Conservation (phyloP, 164 flowering plant genomes). For the Litsea cubeba region DNA sequence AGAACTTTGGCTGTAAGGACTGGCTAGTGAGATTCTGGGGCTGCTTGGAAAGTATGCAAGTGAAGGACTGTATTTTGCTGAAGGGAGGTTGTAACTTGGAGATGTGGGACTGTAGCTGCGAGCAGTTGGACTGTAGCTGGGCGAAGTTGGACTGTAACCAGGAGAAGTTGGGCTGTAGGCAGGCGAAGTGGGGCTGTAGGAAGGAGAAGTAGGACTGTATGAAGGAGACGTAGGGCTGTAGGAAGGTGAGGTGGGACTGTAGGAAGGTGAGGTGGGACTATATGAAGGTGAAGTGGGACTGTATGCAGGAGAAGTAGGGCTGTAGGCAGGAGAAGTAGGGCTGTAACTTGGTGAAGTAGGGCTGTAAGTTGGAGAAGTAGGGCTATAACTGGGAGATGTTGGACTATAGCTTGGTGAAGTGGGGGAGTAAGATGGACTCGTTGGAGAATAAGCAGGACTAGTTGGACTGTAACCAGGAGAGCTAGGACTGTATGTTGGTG, state of each 20-base stretch:
- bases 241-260: constrained; percentile 90
- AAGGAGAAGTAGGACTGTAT: constrained; percentile 92
- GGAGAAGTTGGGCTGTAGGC: constrained; percentile 84
- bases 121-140: constrained; percentile 72
- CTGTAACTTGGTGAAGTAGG: constrained; percentile 87
- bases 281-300: constrained; percentile 92
- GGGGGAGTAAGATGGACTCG: constrained; percentile 81
- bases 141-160: constrained; percentile 78
- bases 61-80: constrained; percentile 54
- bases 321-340: constrained; percentile 84
- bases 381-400: constrained; percentile 77
- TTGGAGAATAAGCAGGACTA: constrained; percentile 84
- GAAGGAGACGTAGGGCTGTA: constrained; percentile 94
- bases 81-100: constrained; percentile 55
- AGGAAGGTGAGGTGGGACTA: constrained; percentile 90
- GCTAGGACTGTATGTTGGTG: constrained; percentile 86
- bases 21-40: constrained; percentile 74
- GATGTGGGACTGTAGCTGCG: constrained; percentile 75
- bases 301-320: constrained; percentile 86
- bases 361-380: constrained; percentile 81
- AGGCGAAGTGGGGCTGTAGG: constrained; percentile 88
- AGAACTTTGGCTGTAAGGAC: constrained; percentile 85
- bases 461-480: constrained; percentile 94
- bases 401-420: constrained; percentile 84
- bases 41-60: constrained; percentile 89